Conservation (phyloP, 495 filamentous ascomycete species). For the Xylaria castorea region DNA sequence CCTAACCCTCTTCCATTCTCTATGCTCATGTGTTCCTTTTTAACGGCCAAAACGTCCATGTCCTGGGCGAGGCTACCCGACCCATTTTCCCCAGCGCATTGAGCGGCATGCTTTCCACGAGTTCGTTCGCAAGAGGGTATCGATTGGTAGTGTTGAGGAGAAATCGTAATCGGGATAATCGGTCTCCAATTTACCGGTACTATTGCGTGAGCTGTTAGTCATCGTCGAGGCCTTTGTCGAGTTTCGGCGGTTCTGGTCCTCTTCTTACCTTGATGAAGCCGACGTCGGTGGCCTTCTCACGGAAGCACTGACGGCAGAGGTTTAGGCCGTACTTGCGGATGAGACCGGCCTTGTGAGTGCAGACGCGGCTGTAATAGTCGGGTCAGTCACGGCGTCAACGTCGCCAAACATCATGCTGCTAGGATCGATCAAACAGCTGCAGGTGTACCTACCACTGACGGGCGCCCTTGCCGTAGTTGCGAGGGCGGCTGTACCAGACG, state of each 20-base stretch:
- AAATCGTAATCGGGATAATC: constrained; percentile 18
- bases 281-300: constrained; percentile 95
- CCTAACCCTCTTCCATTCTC: constrained; percentile 21
- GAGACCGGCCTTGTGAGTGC: constrained; percentile 91
- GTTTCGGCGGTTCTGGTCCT: background rate
- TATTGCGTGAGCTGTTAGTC: background rate
- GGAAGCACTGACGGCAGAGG: constrained; percentile 99
- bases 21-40: constrained; percentile 12
- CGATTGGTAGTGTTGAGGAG: constrained; percentile 20
- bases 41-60: constrained; percentile 4
- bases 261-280: constrained; percentile 88
- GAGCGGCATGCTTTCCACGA: constrained; percentile 16
- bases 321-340: constrained; percentile 99
- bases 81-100: constrained; percentile 7
- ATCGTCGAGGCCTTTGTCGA: background rate
- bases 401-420: background rate
- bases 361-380: constrained; percentile 77
- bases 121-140: constrained; percentile 21
- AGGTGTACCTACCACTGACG: constrained; percentile 79
- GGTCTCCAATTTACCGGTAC: constrained; percentile 24
- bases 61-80: constrained; percentile 2
- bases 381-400: constrained; percentile 8
- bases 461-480: constrained; percentile 93
- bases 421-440: background rate
- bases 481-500: constrained; percentile 96